Conservation (phyloP, 352 stramenopile species). For the Phytopythium helicoides region DNA sequence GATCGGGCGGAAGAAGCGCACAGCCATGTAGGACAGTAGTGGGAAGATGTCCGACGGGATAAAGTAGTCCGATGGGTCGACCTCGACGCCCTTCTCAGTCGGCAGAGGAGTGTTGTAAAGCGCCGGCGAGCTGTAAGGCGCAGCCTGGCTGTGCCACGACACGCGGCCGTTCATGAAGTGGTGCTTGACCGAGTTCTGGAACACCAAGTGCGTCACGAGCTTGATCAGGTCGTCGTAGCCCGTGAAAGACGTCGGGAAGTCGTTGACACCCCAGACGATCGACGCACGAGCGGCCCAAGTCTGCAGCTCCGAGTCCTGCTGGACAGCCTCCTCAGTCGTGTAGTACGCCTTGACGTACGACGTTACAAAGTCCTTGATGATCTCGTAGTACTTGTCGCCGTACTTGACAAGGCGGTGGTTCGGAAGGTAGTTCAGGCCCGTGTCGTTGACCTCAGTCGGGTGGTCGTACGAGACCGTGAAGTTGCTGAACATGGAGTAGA, state of each 20-base stretch:
- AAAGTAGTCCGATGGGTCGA: conserved; percentile 33
- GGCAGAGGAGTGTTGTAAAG: conserved; percentile 34
- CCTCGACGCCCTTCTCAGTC: conserved; percentile 18
- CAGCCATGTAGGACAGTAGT: conserved; percentile 22
- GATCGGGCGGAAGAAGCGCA: conserved; percentile 24
- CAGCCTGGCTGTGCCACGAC: conserved; percentile 32
- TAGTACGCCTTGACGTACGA: conserved; percentile 40
- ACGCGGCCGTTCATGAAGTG: conserved; percentile 42
- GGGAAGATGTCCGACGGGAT: conserved; percentile 30
- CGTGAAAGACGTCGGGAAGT: conserved; percentile 21
- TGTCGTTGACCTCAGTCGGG: conserved; percentile 15
- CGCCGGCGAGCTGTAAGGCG: conserved; percentile 21
- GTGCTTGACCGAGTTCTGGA: conserved; percentile 33
- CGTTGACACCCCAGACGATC: conserved; percentile 22
- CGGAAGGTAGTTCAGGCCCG: conserved; percentile 17
- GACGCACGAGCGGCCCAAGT: conserved; percentile 29
- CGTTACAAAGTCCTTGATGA: conserved; percentile 31
- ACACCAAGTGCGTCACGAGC: conserved; percentile 37
- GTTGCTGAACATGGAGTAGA: conserved; percentile 20
- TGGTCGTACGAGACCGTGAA: conserved; percentile 19
- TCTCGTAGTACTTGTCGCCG: conserved; percentile 24
- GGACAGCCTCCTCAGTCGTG: conserved; percentile 14
- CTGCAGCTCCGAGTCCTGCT: conserved; percentile 36
- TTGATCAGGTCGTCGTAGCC: conserved; percentile 14
- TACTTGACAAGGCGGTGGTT: conserved; percentile 23